phyloP scores from a whole-genome alignment of 208 protist species.

The Naegleria lovaniensis region DNA sequence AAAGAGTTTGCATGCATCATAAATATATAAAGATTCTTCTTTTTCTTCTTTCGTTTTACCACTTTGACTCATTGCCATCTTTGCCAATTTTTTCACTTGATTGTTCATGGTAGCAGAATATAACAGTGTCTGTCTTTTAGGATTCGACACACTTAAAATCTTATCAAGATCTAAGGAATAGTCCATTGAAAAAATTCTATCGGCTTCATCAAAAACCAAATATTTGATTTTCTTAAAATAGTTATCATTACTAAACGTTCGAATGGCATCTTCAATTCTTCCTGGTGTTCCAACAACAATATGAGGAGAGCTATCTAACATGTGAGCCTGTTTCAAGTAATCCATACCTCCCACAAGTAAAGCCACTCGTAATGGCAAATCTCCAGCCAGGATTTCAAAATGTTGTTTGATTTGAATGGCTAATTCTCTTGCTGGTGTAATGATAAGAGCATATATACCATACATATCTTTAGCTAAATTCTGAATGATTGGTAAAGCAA shows the following conservation, averaged over 20 bases:
- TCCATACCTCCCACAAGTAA: constrained; percentile 12
- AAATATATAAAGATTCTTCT: not conserved
- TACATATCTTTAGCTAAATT: constrained; percentile 85
- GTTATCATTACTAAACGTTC: not conserved
- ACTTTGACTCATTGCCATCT: constrained; percentile 56
- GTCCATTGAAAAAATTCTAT: constrained; percentile 84
- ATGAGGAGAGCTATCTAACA: constrained; percentile 12
- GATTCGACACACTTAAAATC: constrained; percentile 51
- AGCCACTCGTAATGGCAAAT: not conserved
- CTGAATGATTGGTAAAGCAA: constrained; percentile 93
- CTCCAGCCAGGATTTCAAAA: not conserved
- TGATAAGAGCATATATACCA: constrained; percentile 89
- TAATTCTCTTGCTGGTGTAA: constrained; percentile 93
- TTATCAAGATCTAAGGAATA: constrained; percentile 76
- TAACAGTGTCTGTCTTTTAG: constrained; percentile 38
- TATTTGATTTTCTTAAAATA: constrained; percentile 57
- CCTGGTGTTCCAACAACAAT: constrained; percentile 25
- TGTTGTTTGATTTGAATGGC: constrained; percentile 77
- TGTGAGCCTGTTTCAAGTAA: not conserved
- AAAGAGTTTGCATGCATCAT: not conserved
- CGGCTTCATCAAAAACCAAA: constrained; percentile 74
- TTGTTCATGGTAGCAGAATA: constrained; percentile 55
- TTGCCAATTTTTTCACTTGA: constrained; percentile 73
- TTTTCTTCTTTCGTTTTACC: constrained; percentile 1
- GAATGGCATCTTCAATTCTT: not conserved